phyloP scores from a whole-genome alignment of 805 yeast species.

The Myxozyma monticola region DNA sequence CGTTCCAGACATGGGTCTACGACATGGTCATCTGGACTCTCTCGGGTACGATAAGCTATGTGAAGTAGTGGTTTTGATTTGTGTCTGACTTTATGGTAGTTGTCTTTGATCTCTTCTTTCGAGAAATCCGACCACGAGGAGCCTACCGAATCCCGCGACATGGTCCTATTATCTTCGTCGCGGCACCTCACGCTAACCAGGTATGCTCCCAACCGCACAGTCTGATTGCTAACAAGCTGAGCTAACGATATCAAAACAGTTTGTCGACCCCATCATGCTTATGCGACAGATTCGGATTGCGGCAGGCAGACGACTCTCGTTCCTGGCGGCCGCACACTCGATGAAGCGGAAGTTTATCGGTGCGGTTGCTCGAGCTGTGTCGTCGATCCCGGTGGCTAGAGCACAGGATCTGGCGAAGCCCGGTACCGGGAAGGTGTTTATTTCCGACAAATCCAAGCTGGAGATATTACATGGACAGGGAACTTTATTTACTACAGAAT shows the following conservation, averaged over 20 bases:
- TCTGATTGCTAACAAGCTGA: constrained; percentile 40
- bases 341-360: constrained; percentile 69
- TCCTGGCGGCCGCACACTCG: constrained; percentile 82
- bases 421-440: constrained; percentile 65
- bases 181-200: constrained; percentile 97
- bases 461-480: constrained; percentile 60
- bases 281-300: constrained; percentile 75
- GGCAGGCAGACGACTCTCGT: constrained; percentile 68
- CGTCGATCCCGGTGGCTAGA: constrained; percentile 87
- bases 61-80: too few relatives aligned
- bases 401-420: constrained; percentile 79
- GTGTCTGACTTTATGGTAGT: neutral
- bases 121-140: constrained; percentile 88
- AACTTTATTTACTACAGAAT: constrained; percentile 66
- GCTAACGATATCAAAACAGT: constrained; percentile 54
- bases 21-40: constrained; percentile 42
- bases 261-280: constrained; percentile 78
- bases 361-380: constrained; percentile 67
- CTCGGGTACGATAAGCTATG: constrained; percentile 34
- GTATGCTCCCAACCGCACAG: constrained; percentile 1
- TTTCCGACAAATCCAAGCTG: constrained; percentile 56
- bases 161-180: constrained; percentile 90
- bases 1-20: constrained; percentile 35
- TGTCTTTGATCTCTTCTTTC: constrained; percentile 65
- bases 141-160: constrained; percentile 66